Evolutionary conservation across 176 grass and related monocot genomes (phyloP), one percentile per base, ranked within the genome.

Genomic region (Musa schizocarpa): DNA sequence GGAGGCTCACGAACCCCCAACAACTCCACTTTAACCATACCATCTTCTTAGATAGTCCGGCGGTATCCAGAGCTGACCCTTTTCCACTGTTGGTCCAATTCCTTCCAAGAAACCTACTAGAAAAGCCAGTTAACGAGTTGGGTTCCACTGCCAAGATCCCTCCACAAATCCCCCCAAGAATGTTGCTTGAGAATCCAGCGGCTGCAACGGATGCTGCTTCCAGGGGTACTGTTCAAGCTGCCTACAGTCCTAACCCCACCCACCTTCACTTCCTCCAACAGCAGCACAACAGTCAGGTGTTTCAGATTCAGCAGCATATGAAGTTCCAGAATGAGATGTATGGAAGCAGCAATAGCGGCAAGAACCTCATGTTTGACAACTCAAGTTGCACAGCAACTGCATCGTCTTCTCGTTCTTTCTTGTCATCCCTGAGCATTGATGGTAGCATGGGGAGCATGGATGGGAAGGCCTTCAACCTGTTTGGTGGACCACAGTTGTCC

Each of bases 371-470:
- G 83, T 92, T 99, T 84, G 86, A 92, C 20, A 62, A 63, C 63
- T 99, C 91, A 1, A 89, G 84, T n/a, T 95, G 96, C 72, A 89
- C 88, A 1, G 91, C 82, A 0, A 73, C 78, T 19, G 78, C 69
- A 1, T 90, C 96, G 5, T 92, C 96, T 2, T 95, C 96, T 8
- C 88, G 86, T 24, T 95, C 96, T 0, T 89, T 95, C 75, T 65
- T 99, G 52, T 83, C 96, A 1, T 95, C 96, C 25, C 81, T 99
- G 48, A 99, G 96, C 64, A 88, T 99, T 85, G 96, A 99, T 77
- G 90, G 90, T 59, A 98, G 86, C 22, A 73, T 98, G 21, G 84
- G 78, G 3, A 98, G 85, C 75, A 78, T 94, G 78, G 95, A 94
- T 34, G 78, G 84, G 23, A 95, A 54, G 76, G 76, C 68, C 9